Evolutionary conservation across 75 land plant species (phyloP).

Genomic region (Adiantum capillusveneris): DNA sequence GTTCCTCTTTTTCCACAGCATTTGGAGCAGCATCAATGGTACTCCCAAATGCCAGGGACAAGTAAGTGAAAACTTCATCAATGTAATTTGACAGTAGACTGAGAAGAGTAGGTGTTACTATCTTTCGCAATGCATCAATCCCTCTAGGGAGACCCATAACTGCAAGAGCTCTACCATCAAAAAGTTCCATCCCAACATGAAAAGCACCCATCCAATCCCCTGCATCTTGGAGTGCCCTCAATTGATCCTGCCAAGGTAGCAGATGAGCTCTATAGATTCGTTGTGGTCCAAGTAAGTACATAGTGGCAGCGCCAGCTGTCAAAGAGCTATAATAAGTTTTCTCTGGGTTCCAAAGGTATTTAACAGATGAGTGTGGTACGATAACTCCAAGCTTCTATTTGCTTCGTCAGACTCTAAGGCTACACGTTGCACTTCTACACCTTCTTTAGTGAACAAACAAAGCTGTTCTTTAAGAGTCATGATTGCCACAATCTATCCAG

Average conservation of each 20-base stretch:
- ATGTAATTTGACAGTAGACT: slow-evolving; percentile 80
- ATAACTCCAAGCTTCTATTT: slow-evolving; percentile 44
- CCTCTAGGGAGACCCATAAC: slow-evolving; percentile 89
- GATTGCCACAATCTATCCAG: slow-evolving; percentile 73
- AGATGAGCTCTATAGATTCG: slow-evolving; percentile 77
- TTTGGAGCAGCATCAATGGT: too few species aligned
- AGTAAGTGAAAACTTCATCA: slow-evolving; percentile 93
- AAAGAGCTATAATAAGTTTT: slow-evolving; percentile 83
- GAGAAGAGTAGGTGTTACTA: slow-evolving; percentile 74
- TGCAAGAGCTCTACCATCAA: slow-evolving; percentile 90
- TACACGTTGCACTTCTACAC: slow-evolving; percentile 62
- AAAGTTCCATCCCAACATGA: slow-evolving; percentile 89
- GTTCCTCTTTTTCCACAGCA: too few species aligned
- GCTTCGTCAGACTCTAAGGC: slow-evolving; percentile 42
- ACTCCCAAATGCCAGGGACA: too few species aligned
- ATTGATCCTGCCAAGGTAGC: slow-evolving; percentile 93
- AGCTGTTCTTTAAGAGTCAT: slow-evolving; percentile 70
- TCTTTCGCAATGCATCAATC: slow-evolving; percentile 54
- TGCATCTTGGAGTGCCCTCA: slow-evolving; percentile 81
- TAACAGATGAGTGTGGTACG: slow-evolving; percentile 65
- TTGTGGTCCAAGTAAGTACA: slow-evolving; percentile 73
- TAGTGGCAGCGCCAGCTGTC: slow-evolving; percentile 73
- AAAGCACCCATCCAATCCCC: slow-evolving; percentile 99
- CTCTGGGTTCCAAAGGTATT: slow-evolving; percentile 86
- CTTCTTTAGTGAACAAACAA: slow-evolving; percentile 77